Percentiles rank a stretch among this genome's conserved stretches.
Evolutionary conservation across 106 monocot species (phyloP).

Genomic region (Dendrobium officinale): DNA sequence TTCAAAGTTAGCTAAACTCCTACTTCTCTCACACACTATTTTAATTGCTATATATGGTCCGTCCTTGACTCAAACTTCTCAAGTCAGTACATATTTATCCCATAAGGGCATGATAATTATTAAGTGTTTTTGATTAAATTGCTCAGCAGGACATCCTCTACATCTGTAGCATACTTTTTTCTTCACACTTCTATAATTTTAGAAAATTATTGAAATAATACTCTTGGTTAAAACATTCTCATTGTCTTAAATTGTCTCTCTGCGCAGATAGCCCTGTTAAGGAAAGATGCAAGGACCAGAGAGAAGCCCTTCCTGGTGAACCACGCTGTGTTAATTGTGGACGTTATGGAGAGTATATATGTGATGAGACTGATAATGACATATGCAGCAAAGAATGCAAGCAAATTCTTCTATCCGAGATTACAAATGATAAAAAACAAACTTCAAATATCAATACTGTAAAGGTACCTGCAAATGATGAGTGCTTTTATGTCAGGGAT

Average conservation of each 20-base stretch:
- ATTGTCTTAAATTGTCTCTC: background rate
- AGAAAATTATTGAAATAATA: background rate
- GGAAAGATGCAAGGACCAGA: constrained; percentile 48
- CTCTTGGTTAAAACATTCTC: background rate
- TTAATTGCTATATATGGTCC: background rate
- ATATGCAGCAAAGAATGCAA: constrained; percentile 66
- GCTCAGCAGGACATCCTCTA: background rate
- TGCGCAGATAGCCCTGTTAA: constrained; percentile 33
- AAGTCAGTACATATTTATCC: background rate
- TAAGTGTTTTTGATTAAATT: background rate
- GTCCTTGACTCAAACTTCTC: background rate
- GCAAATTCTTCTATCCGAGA: constrained; percentile 38
- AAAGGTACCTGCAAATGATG: constrained; percentile 42
- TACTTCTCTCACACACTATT: background rate
- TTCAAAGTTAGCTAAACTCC: no score
- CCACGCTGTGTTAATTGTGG: constrained; percentile 53
- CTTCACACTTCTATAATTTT: background rate
- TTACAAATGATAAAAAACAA: constrained; percentile 17
- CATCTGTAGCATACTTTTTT: background rate
- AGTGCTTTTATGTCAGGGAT: constrained; percentile 73
- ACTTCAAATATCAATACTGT: constrained; percentile 6
- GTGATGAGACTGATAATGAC: constrained; percentile 60
- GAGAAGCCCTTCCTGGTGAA: constrained; percentile 62
- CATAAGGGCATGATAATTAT: background rate
- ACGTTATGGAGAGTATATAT: constrained; percentile 66